These are phyloP conservation scores for Fusarium setosum DNA, from an alignment of 2,329 filamentous ascomycete genomes.

Conservation along the genomic window DNA sequence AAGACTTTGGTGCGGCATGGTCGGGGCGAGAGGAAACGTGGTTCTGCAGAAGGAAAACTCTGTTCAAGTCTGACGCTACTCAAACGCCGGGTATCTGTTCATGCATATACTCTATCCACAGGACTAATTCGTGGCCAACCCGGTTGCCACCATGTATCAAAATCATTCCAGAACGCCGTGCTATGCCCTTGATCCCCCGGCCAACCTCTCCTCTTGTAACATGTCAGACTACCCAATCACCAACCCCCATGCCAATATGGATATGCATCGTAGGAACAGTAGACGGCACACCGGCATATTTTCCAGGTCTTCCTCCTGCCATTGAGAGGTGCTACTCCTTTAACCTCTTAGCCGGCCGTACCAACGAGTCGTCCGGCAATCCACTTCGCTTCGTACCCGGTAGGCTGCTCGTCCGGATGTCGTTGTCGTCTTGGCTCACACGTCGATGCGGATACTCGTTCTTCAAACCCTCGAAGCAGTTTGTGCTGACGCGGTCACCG, in stretches of 20 bases:
- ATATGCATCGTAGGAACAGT: background rate
- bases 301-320: no score
- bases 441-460: constrained; percentile 89
- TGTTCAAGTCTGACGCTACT: constrained; percentile 2
- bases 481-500: constrained; percentile 77
- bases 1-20: background rate
- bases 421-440: constrained; percentile 94
- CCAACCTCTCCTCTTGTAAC: background rate
- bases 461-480: constrained; percentile 92
- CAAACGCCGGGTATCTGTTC: constrained; percentile 34
- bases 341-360: constrained; percentile 70
- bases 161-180: constrained; percentile 27
- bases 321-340: constrained; percentile 59
- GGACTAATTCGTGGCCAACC: background rate
- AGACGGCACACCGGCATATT: background rate
- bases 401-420: constrained; percentile 89
- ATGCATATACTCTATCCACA: background rate
- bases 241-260: background rate
- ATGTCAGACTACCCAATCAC: background rate
- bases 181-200: constrained; percentile 1
- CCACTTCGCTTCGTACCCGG: constrained; percentile 93
- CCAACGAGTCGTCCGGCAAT: constrained; percentile 81
- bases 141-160: background rate
- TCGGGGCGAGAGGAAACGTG: background rate
- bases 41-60: background rate